These are phyloP conservation scores for Quercus engelmannii DNA, from an alignment of 306 rosid species.

Conservation along the genomic window DNA sequence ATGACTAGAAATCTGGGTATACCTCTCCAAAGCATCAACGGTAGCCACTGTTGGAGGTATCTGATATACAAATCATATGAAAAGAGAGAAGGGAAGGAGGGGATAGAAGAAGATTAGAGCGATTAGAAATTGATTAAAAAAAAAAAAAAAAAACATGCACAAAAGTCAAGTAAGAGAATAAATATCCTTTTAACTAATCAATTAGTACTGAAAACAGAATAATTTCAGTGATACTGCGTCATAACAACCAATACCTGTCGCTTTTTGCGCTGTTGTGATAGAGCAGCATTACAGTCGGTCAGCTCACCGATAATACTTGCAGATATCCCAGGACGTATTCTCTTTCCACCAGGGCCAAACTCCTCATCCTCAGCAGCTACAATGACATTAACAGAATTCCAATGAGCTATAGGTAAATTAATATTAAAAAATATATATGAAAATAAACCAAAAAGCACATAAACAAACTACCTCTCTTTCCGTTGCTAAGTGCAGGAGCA, in stretches of 20 bases:
- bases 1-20: slow-evolving; percentile 95
- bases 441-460: neutral
- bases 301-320: slow-evolving; percentile 61
- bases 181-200: neutral
- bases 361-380: slow-evolving; percentile 60
- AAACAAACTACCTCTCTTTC: slow-evolving; percentile 62
- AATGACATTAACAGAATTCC: slow-evolving; percentile 5
- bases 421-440: neutral
- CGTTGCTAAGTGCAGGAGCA: slow-evolving; percentile 66
- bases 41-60: slow-evolving; percentile 84
- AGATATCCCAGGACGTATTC: slow-evolving; percentile 67
- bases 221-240: neutral
- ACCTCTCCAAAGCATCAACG: slow-evolving; percentile 71
- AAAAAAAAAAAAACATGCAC: neutral
- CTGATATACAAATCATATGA: slow-evolving; percentile 36
- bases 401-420: slow-evolving; percentile 7
- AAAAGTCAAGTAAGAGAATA: neutral
- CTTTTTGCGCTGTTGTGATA: slow-evolving; percentile 85
- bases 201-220: slow-evolving; percentile 8
- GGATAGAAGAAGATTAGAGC: neutral
- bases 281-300: slow-evolving; percentile 82
- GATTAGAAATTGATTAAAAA: neutral
- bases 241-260: slow-evolving; percentile 57
- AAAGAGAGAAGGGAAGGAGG: neutral
- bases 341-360: slow-evolving; percentile 61